These are phyloP conservation scores for Clitopilus passeckerianus DNA, from an alignment of 768 basidiomycete genomes.

Conservation along the genomic window DNA sequence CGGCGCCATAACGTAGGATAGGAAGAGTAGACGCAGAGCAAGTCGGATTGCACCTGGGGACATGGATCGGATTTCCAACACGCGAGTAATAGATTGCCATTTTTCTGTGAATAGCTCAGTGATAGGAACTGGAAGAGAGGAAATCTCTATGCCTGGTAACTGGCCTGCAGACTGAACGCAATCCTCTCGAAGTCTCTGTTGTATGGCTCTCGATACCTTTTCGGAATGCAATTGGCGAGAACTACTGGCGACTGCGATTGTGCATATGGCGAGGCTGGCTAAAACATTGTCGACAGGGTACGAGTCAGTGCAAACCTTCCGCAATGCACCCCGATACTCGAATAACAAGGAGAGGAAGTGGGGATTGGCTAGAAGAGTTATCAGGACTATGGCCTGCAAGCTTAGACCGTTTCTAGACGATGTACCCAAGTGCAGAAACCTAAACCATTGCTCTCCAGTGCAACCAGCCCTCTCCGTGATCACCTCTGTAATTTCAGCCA, in stretches of 20 bases:
- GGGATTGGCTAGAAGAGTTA: not conserved
- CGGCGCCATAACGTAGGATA: conserved; percentile 46
- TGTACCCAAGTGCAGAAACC: conserved; percentile 13
- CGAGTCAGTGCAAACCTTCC: not conserved
- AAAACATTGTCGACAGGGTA: not conserved
- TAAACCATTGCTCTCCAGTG: not conserved
- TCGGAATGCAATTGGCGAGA: not conserved
- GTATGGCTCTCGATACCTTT: not conserved
- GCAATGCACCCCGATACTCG: not conserved
- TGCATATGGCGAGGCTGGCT: not conserved
- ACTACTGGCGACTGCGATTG: not conserved
- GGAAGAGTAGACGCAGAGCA: conserved; percentile 50
- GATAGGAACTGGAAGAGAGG: conserved; percentile 4
- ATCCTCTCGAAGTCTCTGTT: conserved; percentile 24
- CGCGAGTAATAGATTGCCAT: conserved; percentile 42
- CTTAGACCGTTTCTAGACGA: conserved; percentile 5
- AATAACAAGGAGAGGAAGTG: not conserved
- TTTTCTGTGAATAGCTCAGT: conserved; percentile 30
- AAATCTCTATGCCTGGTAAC: conserved; percentile 48
- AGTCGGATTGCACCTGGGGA: conserved; percentile 63
- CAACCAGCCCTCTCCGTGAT: no score
- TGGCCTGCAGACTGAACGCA: conserved; percentile 57
- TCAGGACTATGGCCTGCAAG: not conserved
- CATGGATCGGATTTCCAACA: conserved; percentile 38
- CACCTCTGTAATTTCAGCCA: no score